Base-by-base conservation (phyloP, 495 filamentous ascomycete species). In the Neurospora sp. region DNA sequence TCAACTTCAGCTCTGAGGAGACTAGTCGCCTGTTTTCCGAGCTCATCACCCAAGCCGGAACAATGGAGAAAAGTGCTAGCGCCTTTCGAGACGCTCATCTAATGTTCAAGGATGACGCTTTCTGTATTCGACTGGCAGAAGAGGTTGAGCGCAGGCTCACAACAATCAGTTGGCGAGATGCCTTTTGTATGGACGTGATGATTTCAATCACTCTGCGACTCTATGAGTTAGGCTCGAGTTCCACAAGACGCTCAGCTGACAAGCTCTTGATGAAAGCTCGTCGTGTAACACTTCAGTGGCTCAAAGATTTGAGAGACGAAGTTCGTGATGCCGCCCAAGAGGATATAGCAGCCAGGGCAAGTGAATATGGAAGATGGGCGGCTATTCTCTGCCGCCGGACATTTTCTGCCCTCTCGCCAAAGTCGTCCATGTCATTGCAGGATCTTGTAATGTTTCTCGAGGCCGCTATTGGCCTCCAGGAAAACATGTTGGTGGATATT, bases 131-230 rank as follows among this genome's bases (percentile, higher is more conserved):
- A 31, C 71, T 90, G 0, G 40, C 79, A 2, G 82, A 83, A 6
- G 81, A 85, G 37, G 74, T 89, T 7, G 73, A 81, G 3, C 68
- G 75, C 8, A 83, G 85, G 4, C 74, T 89, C 0, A 69, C 76
- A 0, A 77, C 40, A 27, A 82, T 90, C 1, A 90, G 87, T 70
- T 90, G 85, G 87, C 79, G 88, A 31, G 88, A 90, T 59, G 74
- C 74, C 1, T 73, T 84, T 59, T 77, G 79, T 9, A 87, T 89
- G 85, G 82, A 85, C 10, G 78, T 82, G 4, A 73, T 88, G 0
- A 81, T 88, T 44, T 83, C 84, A 0, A 73, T 89, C 5, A 70
- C 69, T 9, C 75, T 86, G 14, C 73, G 81, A 71, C 4, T 86
- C 1, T 69, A 65, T 45, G 37, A 73, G 71, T 69, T 79, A 65